A percentile compares a stretch with the other conserved stretches of the same genome.
Conservation (phyloP, 2,329 filamentous ascomycete genomes). For the Fusarium sp. region DNA sequence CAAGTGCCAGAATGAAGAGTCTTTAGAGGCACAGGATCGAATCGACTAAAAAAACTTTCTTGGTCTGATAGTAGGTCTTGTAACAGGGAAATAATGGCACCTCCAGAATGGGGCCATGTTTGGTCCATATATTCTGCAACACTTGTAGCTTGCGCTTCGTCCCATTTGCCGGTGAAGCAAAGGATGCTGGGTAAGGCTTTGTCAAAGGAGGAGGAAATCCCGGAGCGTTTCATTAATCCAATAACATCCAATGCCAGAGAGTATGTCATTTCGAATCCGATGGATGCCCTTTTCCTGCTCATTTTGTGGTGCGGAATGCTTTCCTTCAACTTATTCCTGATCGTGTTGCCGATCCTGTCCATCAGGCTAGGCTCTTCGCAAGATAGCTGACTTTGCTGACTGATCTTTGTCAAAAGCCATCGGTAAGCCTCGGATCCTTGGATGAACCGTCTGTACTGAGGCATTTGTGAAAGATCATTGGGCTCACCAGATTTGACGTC, state of each 20-base stretch:
- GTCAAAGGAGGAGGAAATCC: accelerated
- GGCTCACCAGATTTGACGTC: neutral
- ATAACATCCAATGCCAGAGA: neutral
- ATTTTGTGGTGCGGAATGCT: neutral
- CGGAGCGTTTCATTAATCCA: neutral
- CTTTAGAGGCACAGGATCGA: no score
- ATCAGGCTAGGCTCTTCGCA: neutral
- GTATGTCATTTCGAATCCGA: neutral
- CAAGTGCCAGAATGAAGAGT: accelerated
- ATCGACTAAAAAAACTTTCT: neutral
- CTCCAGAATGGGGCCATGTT: neutral
- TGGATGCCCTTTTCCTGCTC: neutral
- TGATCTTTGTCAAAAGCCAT: conserved; percentile 3
- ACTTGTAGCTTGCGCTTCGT: neutral
- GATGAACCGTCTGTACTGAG: neutral
- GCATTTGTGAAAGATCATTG: neutral
- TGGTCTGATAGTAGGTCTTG: neutral
- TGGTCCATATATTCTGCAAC: neutral
- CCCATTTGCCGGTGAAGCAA: neutral
- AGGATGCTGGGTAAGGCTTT: neutral
- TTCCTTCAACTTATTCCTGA: neutral
- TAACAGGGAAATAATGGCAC: neutral
- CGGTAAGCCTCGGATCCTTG: neutral
- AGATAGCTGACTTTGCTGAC: neutral
- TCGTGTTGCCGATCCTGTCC: neutral